Base-by-base conservation (phyloP, 805 yeast genomes). In the Myxozyma vanderwaltii region DNA sequence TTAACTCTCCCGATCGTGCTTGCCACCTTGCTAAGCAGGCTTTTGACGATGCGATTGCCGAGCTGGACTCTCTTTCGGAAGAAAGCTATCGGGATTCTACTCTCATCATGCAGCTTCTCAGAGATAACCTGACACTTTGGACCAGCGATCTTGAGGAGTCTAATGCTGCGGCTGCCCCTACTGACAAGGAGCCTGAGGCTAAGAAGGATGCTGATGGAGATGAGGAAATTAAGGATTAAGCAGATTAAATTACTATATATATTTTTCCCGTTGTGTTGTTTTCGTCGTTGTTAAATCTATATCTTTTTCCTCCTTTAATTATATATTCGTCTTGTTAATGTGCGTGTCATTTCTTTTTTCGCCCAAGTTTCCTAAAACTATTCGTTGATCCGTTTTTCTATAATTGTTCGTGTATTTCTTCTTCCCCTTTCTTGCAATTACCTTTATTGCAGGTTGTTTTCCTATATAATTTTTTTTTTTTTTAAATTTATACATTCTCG, bases 21-120 rank as follows among this genome's bases (percentile, higher is more conserved):
- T 89, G 96, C 76, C 96, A 89, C 76, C 83, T 89, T 77, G 96
- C 96, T 69, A 89, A 89, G 76, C 96, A 89, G 81, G 96, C 96
- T 43, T 89, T 89, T 68, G 96, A 89, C 76, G 96, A 89, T 74
- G 96, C 96, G 65, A 91, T 89, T 73, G 95, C 96, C 66, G 96
- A 89, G 78, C 82, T 89, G 76, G 96, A 89, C 78, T 89, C 96
- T 67, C 81, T 89, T 72, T 86, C 94, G 38, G 96, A 89, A 80
- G 96, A 89, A 79, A 88, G 95, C 66, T 89, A 89, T 83, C 88
- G 89, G 77, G 96, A 89, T 77, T 88, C 95, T 64, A 89, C 96
- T 69, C 83, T 89, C 76, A 89, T 89, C 74, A 89, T 89, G 96
- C 96, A 89, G 84, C 84, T 89, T 75, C 83, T 89, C 10, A 52